Base-by-base conservation (phyloP, 129 eudicot species). In the Sambucus nigra region DNA sequence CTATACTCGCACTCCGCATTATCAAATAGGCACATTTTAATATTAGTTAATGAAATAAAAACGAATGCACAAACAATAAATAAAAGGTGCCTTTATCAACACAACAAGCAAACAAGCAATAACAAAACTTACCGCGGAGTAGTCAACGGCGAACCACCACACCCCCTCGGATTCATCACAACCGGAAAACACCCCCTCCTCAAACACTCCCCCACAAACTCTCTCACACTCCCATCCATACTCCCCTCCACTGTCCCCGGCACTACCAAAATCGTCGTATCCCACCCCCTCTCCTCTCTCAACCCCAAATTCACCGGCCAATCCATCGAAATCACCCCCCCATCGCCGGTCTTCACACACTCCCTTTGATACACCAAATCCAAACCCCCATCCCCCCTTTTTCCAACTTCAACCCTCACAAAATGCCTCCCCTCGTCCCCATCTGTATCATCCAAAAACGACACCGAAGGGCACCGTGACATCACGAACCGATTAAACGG, bases 141-240 rank as follows among this genome's bases (percentile, higher is more conserved):
- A 12, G 87, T 91, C 59, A 91, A 57, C 1, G 98, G 98, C 0
- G 98, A 91, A 33, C 83, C 80, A 4, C 94, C 83, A 53, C 89
- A 85, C 0, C 98, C 95, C 51, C 98, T 62, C 24, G 98, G 98
- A 67, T 91, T 91, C 78, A 91, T 72, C 18, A 91, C 95, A 13
- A 91, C 53, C 1, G 98, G 98, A 61, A 91, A 91, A 63, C 80
- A 66, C 1, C 95, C 98, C 23, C 76, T 55, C 51, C 63, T 79
- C 67, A 91, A 63, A 62, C 94, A 81, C 59, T 84, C 88, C 14
- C 28, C 45, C 12, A 85, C 98, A 50, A 91, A 76, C 7, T 35
- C 53, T 65, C 16, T 64, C 3, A 91, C 70, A 32, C 65, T 59
- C 68, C 52, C 61, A 29, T 85, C 98, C 76, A 31, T 65, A 64